Base-by-base conservation (phyloP, 106 monocot genomes). In the Agapanthus africanus region DNA sequence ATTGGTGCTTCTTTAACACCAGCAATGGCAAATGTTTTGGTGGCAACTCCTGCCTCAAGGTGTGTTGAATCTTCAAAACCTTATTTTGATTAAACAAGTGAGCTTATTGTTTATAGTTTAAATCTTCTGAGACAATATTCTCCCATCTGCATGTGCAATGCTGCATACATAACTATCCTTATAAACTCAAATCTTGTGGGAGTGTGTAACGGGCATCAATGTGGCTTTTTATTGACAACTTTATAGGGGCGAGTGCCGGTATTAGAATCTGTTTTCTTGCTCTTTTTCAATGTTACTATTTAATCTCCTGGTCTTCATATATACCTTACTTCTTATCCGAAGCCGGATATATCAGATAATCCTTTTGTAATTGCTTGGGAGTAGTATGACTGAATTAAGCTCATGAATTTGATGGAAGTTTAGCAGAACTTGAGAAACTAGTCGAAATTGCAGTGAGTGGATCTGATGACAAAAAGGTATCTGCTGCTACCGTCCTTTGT, bases 371-470 rank as follows among this genome's bases (percentile, higher is more conserved):
- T 64, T 70, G 6, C 37, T 41, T 60, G 61, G 34, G n/a, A 66
- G 77, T 69, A 71, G 66, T 63, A 49, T 36, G n/a, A 76, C 88
- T 93, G 81, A 93, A 79, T 72, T 72, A 39, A 76, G 33, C 49
- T 77, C 65, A 68, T 82, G 61, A 50, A 68, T 80, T 80, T 81
- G 46, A 79, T 88, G 85, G 69, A 85, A 99, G 99, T 76, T 89
- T 93, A 80, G 81, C 81, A 79, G 99, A 99, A 66, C 79, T 99
- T 63, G 87, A 99, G 79, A 90, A 87, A 78, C 74, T 99, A 67
- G 83, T 76, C 79, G 89, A 99, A 74, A 76, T 85, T 70, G 87
- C 90, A 71, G 27, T 81, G 27, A 83, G 74, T 68, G 99, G 99
- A 70, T 87, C 87, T 75, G 81, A 84, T 71, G 85, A 90, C 25